Evolutionary conservation across 805 yeast genomes (phyloP).

Genomic region (Cephaloascus fragrans): DNA sequence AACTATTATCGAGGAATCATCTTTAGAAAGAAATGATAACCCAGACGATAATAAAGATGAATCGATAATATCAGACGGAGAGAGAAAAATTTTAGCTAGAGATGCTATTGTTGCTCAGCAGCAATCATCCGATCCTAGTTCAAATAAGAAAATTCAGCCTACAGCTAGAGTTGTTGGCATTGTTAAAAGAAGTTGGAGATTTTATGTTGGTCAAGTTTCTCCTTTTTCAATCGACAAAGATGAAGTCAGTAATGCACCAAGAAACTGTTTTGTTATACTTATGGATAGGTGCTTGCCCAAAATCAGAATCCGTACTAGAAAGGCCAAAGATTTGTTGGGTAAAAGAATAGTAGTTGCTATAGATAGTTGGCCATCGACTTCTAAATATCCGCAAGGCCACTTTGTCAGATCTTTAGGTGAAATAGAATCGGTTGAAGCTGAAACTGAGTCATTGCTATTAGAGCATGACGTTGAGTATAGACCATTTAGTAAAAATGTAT

Average conservation of each 20-base stretch:
- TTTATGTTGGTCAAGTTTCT: slow-evolving; percentile 89
- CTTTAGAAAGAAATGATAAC: slow-evolving; percentile 47
- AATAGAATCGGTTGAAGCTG: slow-evolving; percentile 87
- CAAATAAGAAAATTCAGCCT: slow-evolving; percentile 56
- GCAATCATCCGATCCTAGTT: slow-evolving; percentile 24
- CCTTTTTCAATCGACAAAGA: slow-evolving; percentile 59
- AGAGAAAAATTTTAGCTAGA: slow-evolving; percentile 61
- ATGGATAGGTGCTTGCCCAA: slow-evolving; percentile 88
- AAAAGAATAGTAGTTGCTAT: slow-evolving; percentile 87
- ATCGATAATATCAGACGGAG: slow-evolving; percentile 53
- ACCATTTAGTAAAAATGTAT: slow-evolving; percentile 86
- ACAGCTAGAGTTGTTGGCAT: slow-evolving; percentile 90
- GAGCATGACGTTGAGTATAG: slow-evolving; percentile 97
- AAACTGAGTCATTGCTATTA: slow-evolving; percentile 84
- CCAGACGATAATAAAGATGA: slow-evolving; percentile 48
- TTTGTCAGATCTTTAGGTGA: slow-evolving; percentile 85
- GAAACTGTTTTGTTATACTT: slow-evolving; percentile 72
- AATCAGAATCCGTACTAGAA: slow-evolving; percentile 77
- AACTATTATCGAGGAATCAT: slow-evolving; percentile 68
- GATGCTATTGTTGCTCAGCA: slow-evolving; percentile 62
- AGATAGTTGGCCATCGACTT: slow-evolving; percentile 83
- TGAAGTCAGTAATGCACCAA: slow-evolving; percentile 49
- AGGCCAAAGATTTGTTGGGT: slow-evolving; percentile 74
- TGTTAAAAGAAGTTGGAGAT: slow-evolving; percentile 87
- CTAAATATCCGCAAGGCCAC: slow-evolving; percentile 90